Evolutionary conservation across 129 eudicot species (phyloP).

Genomic region (Erigeron canadensis): DNA sequence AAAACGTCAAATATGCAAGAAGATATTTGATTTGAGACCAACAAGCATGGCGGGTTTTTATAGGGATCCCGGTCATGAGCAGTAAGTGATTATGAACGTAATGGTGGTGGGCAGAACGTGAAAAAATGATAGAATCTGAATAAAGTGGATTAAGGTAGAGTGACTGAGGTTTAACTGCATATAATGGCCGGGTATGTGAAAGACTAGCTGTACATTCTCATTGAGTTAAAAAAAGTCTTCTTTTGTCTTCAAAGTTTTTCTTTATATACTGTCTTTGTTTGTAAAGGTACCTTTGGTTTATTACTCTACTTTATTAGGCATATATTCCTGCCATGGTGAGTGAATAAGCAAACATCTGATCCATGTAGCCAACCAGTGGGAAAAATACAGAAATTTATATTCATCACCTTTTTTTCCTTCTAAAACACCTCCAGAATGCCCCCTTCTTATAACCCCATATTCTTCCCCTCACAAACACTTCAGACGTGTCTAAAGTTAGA

Average conservation of each 20-base stretch:
- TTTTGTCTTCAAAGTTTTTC: constrained; percentile 24
- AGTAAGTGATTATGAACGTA: neutral
- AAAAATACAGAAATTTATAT: neutral
- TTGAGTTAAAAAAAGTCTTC: constrained; percentile 21
- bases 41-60: constrained; percentile 16
- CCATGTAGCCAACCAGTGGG: neutral
- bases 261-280: constrained; percentile 16
- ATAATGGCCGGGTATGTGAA: constrained; percentile 15
- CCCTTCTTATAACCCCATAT: no score
- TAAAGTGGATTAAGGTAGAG: constrained; percentile 38
- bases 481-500: no score
- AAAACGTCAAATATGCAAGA: constrained; percentile 10
- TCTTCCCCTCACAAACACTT: no score
- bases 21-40: constrained; percentile 3
- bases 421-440: no score
- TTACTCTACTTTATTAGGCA: no score
- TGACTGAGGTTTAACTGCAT: constrained; percentile 34
- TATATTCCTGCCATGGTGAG: constrained; percentile 57
- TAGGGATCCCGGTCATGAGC: constrained; percentile 20
- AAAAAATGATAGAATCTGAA: constrained; percentile 47
- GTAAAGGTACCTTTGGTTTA: constrained; percentile 22
- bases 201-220: constrained; percentile 37
- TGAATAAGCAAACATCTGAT: neutral
- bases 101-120: constrained; percentile 18
- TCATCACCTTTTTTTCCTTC: no score